Conservation (phyloP, 169 alveolate genomes). For the Cryptosporidium felis region DNA sequence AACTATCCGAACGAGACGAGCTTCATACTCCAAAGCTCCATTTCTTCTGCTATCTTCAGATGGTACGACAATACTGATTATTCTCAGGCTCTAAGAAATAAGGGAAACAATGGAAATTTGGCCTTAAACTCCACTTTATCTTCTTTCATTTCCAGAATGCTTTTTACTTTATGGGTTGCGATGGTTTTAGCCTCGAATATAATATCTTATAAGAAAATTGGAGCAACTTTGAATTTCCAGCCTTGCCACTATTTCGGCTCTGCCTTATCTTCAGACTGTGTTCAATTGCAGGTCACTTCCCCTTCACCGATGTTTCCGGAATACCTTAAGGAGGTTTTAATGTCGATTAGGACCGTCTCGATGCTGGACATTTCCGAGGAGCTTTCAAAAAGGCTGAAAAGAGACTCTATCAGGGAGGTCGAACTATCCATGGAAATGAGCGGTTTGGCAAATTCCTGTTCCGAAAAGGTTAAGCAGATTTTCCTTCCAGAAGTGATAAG, state of each 20-base stretch:
- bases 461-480: conserved; percentile 25
- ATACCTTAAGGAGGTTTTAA: conserved; percentile 5
- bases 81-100: conserved; percentile 6
- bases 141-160: conserved; percentile 28
- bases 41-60: conserved; percentile 53
- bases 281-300: conserved; percentile 17
- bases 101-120: not conserved
- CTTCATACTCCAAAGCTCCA: conserved; percentile 24
- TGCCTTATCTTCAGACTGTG: conserved; percentile 38
- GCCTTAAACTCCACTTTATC: not conserved
- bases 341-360: conserved; percentile 9
- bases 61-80: conserved; percentile 57
- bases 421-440: not conserved
- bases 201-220: conserved; percentile 29
- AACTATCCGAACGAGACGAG: conserved; percentile 21
- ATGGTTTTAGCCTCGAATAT: conserved; percentile 1
- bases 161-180: conserved; percentile 41
- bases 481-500: conserved; percentile 28
- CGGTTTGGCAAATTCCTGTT: conserved; percentile 1
- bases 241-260: conserved; percentile 57
- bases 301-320: conserved; percentile 68
- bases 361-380: conserved; percentile 25
- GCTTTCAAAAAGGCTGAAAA: not conserved
- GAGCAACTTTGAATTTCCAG: conserved; percentile 54
- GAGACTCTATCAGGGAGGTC: conserved; percentile 17